These are phyloP conservation scores for Linderniella brevidens DNA, from an alignment of 257 asterid genomes.

Conservation along the genomic window DNA sequence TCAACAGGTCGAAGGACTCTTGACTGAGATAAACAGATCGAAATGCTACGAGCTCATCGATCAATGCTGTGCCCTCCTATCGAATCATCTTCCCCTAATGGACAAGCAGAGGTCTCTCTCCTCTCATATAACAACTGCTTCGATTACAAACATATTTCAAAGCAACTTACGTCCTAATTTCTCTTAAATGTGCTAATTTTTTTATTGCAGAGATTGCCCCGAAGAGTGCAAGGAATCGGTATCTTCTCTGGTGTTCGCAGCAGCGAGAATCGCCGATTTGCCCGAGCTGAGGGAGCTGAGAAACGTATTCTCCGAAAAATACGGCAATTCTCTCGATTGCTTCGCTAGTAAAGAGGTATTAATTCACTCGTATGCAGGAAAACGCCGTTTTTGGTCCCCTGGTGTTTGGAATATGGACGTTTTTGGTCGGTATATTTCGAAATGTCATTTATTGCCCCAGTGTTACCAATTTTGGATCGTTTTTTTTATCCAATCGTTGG, in stretches of 20 bases:
- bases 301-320: slow-evolving; percentile 46
- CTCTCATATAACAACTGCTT: too few relatives aligned
- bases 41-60: slow-evolving; percentile 53
- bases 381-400: too few relatives aligned
- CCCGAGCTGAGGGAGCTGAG: slow-evolving; percentile 80
- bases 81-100: slow-evolving; percentile 34
- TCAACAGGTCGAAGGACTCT: slow-evolving; percentile 65
- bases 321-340: slow-evolving; percentile 33
- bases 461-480: too few relatives aligned
- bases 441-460: too few relatives aligned
- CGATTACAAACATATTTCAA: too few relatives aligned
- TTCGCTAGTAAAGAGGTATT: slow-evolving; percentile 50
- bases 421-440: too few relatives aligned
- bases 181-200: too few relatives aligned
- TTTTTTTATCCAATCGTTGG: too few relatives aligned
- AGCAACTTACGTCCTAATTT: too few relatives aligned
- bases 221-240: slow-evolving; percentile 85
- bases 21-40: slow-evolving; percentile 40
- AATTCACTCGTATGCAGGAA: background rate
- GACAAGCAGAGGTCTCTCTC: slow-evolving; percentile 37
- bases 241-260: slow-evolving; percentile 63
- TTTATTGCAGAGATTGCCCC: slow-evolving; percentile 59
- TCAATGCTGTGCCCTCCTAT: slow-evolving; percentile 29
- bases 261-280: slow-evolving; percentile 79
- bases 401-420: too few relatives aligned